Evolutionary conservation across 441 rosid species (phyloP), one percentile per base, ranked within the genome.

Genomic region (Viola pubescens): DNA sequence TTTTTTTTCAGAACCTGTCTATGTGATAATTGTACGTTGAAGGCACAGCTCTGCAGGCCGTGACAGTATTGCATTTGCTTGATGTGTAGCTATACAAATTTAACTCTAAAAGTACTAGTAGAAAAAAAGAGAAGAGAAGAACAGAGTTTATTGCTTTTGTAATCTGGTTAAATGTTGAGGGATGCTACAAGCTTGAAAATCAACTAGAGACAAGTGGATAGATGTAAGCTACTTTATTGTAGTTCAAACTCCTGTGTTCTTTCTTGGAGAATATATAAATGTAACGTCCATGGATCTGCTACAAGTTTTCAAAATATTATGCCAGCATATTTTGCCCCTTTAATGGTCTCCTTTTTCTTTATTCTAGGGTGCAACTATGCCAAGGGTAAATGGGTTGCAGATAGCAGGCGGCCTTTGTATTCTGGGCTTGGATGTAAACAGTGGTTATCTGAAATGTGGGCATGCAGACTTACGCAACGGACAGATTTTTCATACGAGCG

Each of bases 381-480:
- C 59, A 83, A 83, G 67, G 96, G 96, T 48, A 78, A 69, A 72
- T 91, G 97, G 97, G 86, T 86, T 56, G 64, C 73, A 56, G 90
- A 86, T 66, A 68, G 59, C 60, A 72, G 71, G 52, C 57, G 81
- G 58, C 97, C 94, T 6, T 76, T 91, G 54, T 91, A 91, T 70
- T 79, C 91, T 13, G 94, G 96, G 42, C 67, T 66, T 68, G 77
- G 74, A 68, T 91, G 97, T 73, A 83, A 91, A 65, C 87, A 73
- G 45, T 91, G 96, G 97, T 62, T 91, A 66, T 91, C 97, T 44
- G 80, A 70, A 71, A 88, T 88, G 96, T 91, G 97, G 97, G 80
- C 97, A 0, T 88, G 97, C 72, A 79, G 94, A 72, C 62, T 81
- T 38, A 88, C 82, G 40, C 79, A 82, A 38, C 74, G 94, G n/a